Evolutionary conservation across 2,329 filamentous ascomycete species (phyloP).

Genomic region (Fusarium veterinarium): DNA sequence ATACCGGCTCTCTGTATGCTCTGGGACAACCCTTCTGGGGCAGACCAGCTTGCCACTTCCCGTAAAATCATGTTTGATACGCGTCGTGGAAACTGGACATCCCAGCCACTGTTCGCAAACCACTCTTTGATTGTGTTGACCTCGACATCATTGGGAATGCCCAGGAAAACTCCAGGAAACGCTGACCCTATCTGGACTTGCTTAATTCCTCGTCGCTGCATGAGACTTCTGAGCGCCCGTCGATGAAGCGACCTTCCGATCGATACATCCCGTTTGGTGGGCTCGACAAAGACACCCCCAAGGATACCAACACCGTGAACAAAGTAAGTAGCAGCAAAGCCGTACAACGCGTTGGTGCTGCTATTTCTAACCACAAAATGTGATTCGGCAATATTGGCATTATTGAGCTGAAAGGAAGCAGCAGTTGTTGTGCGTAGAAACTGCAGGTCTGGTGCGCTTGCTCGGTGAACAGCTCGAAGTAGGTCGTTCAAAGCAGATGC

Average conservation of each 20-base stretch:
- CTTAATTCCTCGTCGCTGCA: slow-evolving; percentile 76
- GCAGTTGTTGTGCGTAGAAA: slow-evolving; percentile 78
- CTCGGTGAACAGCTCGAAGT: slow-evolving; percentile 75
- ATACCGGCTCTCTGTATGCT: slow-evolving; percentile 78
- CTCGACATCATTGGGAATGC: slow-evolving; percentile 73
- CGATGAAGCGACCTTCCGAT: slow-evolving; percentile 92
- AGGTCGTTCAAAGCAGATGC: slow-evolving; percentile 78
- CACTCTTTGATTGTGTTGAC: slow-evolving; percentile 70
- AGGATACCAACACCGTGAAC: slow-evolving; percentile 79
- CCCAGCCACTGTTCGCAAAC: slow-evolving; percentile 94
- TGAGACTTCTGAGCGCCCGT: slow-evolving; percentile 80
- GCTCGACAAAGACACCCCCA: slow-evolving; percentile 90
- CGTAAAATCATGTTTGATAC: slow-evolving; percentile 77
- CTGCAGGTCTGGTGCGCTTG: slow-evolving; percentile 72
- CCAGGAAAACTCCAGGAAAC: slow-evolving; percentile 87
- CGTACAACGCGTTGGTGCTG: slow-evolving; percentile 89
- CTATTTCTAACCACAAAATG: slow-evolving; percentile 96
- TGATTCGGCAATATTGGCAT: slow-evolving; percentile 77
- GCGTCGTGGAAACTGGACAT: slow-evolving; percentile 69
- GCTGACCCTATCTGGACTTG: slow-evolving; percentile 84
- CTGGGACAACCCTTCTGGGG: slow-evolving; percentile 80
- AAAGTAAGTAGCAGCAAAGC: slow-evolving; percentile 91
- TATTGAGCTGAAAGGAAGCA: slow-evolving; percentile 79
- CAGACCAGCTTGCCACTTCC: slow-evolving; percentile 77
- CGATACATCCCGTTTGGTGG: slow-evolving; percentile 84